Conservation (phyloP, 2,329 filamentous ascomycete species). For the Colletotrichum tropicicola region DNA sequence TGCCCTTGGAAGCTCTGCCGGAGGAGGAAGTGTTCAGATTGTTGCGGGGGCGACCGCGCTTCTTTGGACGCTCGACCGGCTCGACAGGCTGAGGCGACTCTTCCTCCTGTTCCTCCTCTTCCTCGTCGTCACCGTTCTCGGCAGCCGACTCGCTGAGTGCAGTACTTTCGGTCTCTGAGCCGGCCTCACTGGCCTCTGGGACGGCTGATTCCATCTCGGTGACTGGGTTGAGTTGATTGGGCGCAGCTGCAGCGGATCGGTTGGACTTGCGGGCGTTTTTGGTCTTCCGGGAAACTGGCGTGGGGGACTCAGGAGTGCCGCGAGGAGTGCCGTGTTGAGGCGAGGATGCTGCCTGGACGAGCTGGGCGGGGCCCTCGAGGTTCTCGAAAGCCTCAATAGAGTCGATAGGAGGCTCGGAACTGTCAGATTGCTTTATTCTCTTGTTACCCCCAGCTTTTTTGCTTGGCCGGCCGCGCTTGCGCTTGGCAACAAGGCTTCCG, state of each 20-base stretch:
- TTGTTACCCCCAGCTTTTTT: neutral
- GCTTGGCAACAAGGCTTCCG: neutral
- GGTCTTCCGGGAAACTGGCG: neutral
- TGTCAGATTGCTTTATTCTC: neutral
- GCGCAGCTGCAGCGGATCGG: neutral
- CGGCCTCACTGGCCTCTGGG: too few relatives aligned
- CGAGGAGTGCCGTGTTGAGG: neutral
- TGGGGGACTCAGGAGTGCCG: neutral
- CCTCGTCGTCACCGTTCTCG: neutral
- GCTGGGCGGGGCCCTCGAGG: neutral
- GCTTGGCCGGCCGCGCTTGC: neutral
- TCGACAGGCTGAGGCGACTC: neutral
- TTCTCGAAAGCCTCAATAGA: neutral
- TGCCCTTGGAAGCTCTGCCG: neutral
- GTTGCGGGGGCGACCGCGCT: constrained; percentile 1
- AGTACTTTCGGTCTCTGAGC: too few relatives aligned
- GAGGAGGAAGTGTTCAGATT: neutral
- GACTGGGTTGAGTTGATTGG: too few relatives aligned
- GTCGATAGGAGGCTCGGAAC: neutral
- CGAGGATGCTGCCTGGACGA: neutral
- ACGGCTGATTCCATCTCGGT: too few relatives aligned
- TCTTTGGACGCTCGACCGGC: neutral
- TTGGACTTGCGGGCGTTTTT: neutral
- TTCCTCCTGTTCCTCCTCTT: neutral
- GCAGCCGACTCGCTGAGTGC: neutral